These are phyloP conservation scores for Skeletonema marinoi DNA, from an alignment of 108 stramenopile species.

Conservation along the genomic window DNA sequence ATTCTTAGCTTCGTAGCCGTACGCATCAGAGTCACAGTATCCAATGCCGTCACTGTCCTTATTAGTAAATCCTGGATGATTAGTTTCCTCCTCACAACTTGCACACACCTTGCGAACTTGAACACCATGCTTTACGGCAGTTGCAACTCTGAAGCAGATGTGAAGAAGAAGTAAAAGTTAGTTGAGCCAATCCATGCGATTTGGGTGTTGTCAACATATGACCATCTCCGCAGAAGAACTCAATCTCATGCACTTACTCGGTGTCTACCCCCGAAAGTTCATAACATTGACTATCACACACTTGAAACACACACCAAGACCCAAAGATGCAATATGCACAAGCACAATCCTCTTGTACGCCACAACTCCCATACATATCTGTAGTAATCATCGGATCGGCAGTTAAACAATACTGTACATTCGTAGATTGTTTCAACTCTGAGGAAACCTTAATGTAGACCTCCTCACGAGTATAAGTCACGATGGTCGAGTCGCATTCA, in stretches of 20 bases:
- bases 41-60: not conserved
- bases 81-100: constrained; percentile 4
- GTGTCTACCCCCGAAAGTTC: not conserved
- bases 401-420: not conserved
- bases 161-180: not conserved
- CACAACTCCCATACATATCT: not conserved
- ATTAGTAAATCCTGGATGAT: not conserved
- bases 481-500: not conserved
- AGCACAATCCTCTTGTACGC: not conserved
- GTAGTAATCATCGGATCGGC: not conserved
- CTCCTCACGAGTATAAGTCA: not conserved
- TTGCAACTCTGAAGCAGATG: not conserved
- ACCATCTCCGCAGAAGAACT: too few relatives aligned
- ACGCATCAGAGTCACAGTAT: not conserved
- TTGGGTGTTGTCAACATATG: too few relatives aligned
- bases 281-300: constrained; percentile 3
- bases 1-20: constrained; percentile 1
- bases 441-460: not conserved
- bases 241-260: not conserved
- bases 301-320: not conserved
- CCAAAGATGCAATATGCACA: constrained; percentile 2
- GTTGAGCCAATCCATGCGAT: not conserved
- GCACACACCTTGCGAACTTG: constrained; percentile 14
- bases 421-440: not conserved
- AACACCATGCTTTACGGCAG: not conserved